A percentile compares a stretch with the other conserved stretches of the same genome.
Evolutionary conservation across 306 rosid genomes (phyloP).

Genomic region (Cucurbita ficifolia): DNA sequence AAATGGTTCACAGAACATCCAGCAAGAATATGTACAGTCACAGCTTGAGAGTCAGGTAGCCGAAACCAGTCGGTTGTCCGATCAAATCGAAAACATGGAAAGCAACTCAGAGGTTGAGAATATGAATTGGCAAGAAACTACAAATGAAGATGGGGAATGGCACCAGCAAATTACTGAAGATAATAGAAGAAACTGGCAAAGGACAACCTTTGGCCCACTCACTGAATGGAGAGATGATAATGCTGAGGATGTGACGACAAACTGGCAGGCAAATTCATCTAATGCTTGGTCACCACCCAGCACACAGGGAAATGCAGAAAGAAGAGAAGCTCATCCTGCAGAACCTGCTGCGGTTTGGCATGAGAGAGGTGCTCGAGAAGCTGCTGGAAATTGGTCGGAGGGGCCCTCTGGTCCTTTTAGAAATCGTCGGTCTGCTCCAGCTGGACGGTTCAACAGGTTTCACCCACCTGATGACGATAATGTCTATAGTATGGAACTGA

Average conservation of each 20-base stretch:
- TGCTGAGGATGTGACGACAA: constrained; percentile 21
- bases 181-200: constrained; percentile 60
- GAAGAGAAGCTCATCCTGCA: constrained; percentile 43
- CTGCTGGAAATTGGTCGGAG: constrained; percentile 69
- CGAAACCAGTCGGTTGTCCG: constrained; percentile 35
- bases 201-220: constrained; percentile 37
- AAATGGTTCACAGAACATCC: constrained; percentile 31
- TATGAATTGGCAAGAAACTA: constrained; percentile 55
- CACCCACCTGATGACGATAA: constrained; percentile 97
- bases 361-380: constrained; percentile 46
- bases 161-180: constrained; percentile 51
- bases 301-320: constrained; percentile 35
- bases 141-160: constrained; percentile 44
- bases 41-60: constrained; percentile 40
- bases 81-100: constrained; percentile 38
- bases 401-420: constrained; percentile 66
- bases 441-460: constrained; percentile 74
- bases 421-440: constrained; percentile 56
- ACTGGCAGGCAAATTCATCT: constrained; percentile 36
- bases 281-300: constrained; percentile 57
- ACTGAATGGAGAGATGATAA: constrained; percentile 49
- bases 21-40: constrained; percentile 43
- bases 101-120: constrained; percentile 31
- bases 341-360: constrained; percentile 61
- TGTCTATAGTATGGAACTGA: constrained; percentile 96